Conservation (phyloP, 2,329 filamentous ascomycete species). For the Cercospora berteroae region DNA sequence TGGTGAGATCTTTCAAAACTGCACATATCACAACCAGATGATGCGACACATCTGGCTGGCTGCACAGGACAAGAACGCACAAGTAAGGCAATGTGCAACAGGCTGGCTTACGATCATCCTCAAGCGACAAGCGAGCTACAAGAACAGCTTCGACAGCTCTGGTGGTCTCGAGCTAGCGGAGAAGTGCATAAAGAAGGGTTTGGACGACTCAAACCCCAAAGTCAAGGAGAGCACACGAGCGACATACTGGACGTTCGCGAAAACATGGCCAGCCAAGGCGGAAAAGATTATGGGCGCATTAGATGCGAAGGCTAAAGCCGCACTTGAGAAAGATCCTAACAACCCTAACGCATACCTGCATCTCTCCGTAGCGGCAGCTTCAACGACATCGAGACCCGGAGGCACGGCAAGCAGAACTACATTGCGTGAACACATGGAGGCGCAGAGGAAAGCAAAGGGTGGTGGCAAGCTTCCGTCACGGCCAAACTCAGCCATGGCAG, state of each 20-base stretch:
- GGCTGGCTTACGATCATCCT: slow-evolving; percentile 84
- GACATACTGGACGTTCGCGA: slow-evolving; percentile 81
- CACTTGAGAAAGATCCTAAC: slow-evolving; percentile 77
- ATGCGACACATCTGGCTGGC: slow-evolving; percentile 83
- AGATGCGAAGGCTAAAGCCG: slow-evolving; percentile 73
- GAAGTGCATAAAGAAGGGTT: slow-evolving; percentile 82
- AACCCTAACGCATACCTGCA: slow-evolving; percentile 63
- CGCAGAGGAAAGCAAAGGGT: slow-evolving; percentile 62
- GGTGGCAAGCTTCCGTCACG: slow-evolving; percentile 50
- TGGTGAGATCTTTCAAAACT: slow-evolving; percentile 74
- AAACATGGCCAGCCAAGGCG: slow-evolving; percentile 73
- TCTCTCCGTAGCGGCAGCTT: slow-evolving; percentile 49
- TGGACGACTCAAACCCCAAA: slow-evolving; percentile 84
- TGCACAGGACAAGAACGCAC: slow-evolving; percentile 89
- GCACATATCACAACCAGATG: slow-evolving; percentile 75
- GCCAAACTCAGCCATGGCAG: slow-evolving; percentile 58
- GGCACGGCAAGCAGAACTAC: slow-evolving; percentile 56
- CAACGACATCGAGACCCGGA: slow-evolving; percentile 30
- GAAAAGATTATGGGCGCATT: slow-evolving; percentile 74
- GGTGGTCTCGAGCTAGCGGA: slow-evolving; percentile 81
- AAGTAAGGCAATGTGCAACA: slow-evolving; percentile 73
- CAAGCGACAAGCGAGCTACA: slow-evolving; percentile 73
- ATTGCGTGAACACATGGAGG: slow-evolving; percentile 77
- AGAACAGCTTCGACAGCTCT: slow-evolving; percentile 76
- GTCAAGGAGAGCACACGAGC: slow-evolving; percentile 83